These are phyloP conservation scores for Penicillium cataractarum DNA, from an alignment of 495 filamentous ascomycete species.

Conservation along the genomic window DNA sequence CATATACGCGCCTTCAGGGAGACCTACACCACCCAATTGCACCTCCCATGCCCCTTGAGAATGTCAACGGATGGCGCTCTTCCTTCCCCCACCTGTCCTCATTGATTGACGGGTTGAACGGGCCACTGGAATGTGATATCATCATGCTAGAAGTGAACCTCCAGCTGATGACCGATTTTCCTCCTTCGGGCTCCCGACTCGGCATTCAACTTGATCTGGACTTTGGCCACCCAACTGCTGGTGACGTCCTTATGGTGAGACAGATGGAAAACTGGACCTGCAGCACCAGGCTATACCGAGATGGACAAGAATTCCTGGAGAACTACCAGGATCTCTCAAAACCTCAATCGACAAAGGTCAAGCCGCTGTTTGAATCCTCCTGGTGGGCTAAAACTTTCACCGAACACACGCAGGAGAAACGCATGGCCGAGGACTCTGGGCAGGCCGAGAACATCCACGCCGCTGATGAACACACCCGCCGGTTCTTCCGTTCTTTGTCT, in stretches of 20 bases:
- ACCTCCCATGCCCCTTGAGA: slow-evolving; percentile 46
- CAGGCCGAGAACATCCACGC: slow-evolving; percentile 38
- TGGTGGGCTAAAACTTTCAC: slow-evolving; percentile 57
- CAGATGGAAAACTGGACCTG: slow-evolving; percentile 54
- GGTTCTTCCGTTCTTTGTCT: slow-evolving; percentile 47
- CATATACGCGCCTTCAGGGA: slow-evolving; percentile 54
- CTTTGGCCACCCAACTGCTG: slow-evolving; percentile 41
- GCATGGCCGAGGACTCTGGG: slow-evolving; percentile 40
- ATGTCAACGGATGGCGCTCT: slow-evolving; percentile 46
- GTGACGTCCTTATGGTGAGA: slow-evolving; percentile 40
- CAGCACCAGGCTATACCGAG: slow-evolving; percentile 49
- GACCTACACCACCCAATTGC: slow-evolving; percentile 42
- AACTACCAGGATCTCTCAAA: slow-evolving; percentile 41
- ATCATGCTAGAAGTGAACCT: slow-evolving; percentile 54
- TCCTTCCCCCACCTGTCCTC: slow-evolving; percentile 50
- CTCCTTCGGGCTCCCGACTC: slow-evolving; percentile 43
- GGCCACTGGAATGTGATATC: slow-evolving; percentile 48
- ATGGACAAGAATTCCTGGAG: slow-evolving; percentile 38
- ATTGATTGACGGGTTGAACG: slow-evolving; percentile 40
- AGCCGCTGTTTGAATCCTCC: slow-evolving; percentile 49
- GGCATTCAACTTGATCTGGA: slow-evolving; percentile 51
- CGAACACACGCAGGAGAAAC: slow-evolving; percentile 43
- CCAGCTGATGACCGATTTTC: slow-evolving; percentile 50
- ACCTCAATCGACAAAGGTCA: slow-evolving; percentile 46
- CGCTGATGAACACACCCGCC: slow-evolving; percentile 42